phyloP scores from a whole-genome alignment of 169 alveolate genomes.

The Cryptosporidium sp. region DNA sequence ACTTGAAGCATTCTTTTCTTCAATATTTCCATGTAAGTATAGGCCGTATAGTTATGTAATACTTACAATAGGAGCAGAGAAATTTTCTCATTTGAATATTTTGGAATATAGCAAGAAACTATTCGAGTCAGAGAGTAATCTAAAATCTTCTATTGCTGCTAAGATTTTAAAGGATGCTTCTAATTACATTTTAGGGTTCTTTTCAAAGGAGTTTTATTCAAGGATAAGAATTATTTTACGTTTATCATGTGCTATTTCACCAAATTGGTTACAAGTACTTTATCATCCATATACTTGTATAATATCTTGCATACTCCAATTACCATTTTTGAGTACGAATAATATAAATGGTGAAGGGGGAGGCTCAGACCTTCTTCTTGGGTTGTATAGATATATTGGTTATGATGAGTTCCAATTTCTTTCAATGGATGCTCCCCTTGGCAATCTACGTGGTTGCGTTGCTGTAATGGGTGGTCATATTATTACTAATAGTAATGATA shows the following conservation, averaged over 20 bases:
- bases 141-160: not conserved
- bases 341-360: not conserved
- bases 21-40: slow-evolving; percentile 52
- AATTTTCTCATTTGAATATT: slow-evolving; percentile 30
- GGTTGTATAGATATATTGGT: slow-evolving; percentile 19
- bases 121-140: not conserved
- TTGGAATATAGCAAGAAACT: slow-evolving; percentile 29
- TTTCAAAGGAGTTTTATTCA: slow-evolving; percentile 19
- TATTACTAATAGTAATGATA: too few species aligned
- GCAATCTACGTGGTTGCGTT: not conserved
- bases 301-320: slow-evolving; percentile 50
- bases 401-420: slow-evolving; percentile 50
- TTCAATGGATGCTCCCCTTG: not conserved
- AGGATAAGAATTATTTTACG: slow-evolving; percentile 30
- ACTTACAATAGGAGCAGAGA: slow-evolving; percentile 71
- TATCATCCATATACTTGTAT: slow-evolving; percentile 60
- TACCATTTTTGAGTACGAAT: not conserved
- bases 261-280: slow-evolving; percentile 36
- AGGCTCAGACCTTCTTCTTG: slow-evolving; percentile 23
- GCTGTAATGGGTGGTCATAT: not conserved
- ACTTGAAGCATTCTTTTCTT: slow-evolving; percentile 42
- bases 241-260: slow-evolving; percentile 7
- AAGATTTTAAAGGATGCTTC: slow-evolving; percentile 6
- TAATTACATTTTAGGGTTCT: slow-evolving; percentile 17
- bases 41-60: slow-evolving; percentile 54